Evolutionary conservation across 805 yeast species (phyloP).

Genomic region (Nakazawaea sp.): DNA sequence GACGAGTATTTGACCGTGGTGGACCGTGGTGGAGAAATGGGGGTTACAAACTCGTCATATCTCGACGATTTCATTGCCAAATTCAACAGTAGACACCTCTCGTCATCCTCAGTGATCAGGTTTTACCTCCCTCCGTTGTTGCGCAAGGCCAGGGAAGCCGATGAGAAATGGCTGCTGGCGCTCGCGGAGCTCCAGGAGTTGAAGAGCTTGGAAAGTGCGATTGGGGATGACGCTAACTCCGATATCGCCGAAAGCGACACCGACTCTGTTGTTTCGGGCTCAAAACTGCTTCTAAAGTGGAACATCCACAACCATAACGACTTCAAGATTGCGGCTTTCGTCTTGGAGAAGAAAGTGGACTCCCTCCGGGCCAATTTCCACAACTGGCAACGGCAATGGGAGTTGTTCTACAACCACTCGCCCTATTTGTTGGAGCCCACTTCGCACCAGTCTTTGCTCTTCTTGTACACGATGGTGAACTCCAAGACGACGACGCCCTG

Average conservation of each 20-base stretch:
- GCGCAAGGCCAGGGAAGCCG: slow-evolving; percentile 46
- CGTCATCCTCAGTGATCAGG: slow-evolving; percentile 80
- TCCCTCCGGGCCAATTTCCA: slow-evolving; percentile 23
- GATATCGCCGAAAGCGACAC: neutral
- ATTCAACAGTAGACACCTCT: slow-evolving; percentile 44
- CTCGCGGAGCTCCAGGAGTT: slow-evolving; percentile 14
- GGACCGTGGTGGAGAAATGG: slow-evolving; percentile 13
- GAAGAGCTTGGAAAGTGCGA: slow-evolving; percentile 1
- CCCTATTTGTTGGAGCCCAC: slow-evolving; percentile 62
- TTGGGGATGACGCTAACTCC: neutral
- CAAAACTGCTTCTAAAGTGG: neutral
- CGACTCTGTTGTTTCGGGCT: neutral
- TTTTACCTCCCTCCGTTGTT: slow-evolving; percentile 66
- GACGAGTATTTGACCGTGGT: slow-evolving; percentile 57
- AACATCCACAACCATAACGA: slow-evolving; percentile 12
- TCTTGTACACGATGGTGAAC: slow-evolving; percentile 77
- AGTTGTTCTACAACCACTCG: slow-evolving; percentile 42
- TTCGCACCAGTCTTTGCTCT: slow-evolving; percentile 71
- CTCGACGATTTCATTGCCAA: slow-evolving; percentile 15
- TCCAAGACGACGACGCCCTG: slow-evolving; percentile 87
- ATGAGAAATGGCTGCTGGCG: slow-evolving; percentile 24
- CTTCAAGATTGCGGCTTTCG: slow-evolving; percentile 20
- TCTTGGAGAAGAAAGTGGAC: slow-evolving; percentile 21
- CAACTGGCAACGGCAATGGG: slow-evolving; percentile 58
- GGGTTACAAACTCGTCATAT: slow-evolving; percentile 14